phyloP scores from a whole-genome alignment of 495 filamentous ascomycete genomes.

The Penicillium salamii region DNA sequence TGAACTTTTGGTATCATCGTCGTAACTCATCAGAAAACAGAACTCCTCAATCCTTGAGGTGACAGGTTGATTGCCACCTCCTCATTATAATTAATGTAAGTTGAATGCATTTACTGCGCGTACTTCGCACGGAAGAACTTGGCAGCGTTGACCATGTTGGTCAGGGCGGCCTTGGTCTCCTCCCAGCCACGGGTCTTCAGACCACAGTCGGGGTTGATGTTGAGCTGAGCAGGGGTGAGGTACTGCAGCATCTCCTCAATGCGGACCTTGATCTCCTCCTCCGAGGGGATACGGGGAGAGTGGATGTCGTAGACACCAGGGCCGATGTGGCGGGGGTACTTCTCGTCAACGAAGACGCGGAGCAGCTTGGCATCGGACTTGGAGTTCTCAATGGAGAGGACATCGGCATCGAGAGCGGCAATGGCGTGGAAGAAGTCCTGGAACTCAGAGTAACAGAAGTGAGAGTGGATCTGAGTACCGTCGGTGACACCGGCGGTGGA shows the following conservation, averaged over 20 bases:
- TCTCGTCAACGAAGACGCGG: constrained; percentile 95
- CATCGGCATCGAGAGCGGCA: constrained; percentile 94
- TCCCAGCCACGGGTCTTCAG: constrained; percentile 96
- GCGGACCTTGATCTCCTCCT: constrained; percentile 96
- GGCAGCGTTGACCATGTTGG: constrained; percentile 92
- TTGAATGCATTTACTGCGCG: constrained; percentile 46
- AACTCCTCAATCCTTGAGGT: constrained; percentile 33
- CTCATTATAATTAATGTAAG: constrained; percentile 26
- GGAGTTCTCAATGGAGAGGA: constrained; percentile 98
- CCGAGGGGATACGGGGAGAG: constrained; percentile 89
- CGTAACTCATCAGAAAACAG: constrained; percentile 45
- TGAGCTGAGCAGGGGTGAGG: constrained; percentile 93
- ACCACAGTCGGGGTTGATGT: constrained; percentile 98
- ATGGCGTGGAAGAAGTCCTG: constrained; percentile 99
- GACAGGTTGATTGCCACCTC: constrained; percentile 46
- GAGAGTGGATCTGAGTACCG: constrained; percentile 97
- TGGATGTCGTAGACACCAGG: constrained; percentile 99
- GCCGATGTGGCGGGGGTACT: constrained; percentile 96
- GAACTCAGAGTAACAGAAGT: constrained; percentile 99
- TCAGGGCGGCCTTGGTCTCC: constrained; percentile 90
- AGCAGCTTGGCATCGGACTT: constrained; percentile 99
- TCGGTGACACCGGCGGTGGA: constrained; percentile 87
- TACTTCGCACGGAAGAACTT: constrained; percentile 94
- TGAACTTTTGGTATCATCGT: constrained; percentile 55
- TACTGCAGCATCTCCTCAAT: constrained; percentile 95